These are phyloP conservation scores for Oropetium thomaeum DNA, from an alignment of 176 grass and related monocot species.

Conservation along the genomic window DNA sequence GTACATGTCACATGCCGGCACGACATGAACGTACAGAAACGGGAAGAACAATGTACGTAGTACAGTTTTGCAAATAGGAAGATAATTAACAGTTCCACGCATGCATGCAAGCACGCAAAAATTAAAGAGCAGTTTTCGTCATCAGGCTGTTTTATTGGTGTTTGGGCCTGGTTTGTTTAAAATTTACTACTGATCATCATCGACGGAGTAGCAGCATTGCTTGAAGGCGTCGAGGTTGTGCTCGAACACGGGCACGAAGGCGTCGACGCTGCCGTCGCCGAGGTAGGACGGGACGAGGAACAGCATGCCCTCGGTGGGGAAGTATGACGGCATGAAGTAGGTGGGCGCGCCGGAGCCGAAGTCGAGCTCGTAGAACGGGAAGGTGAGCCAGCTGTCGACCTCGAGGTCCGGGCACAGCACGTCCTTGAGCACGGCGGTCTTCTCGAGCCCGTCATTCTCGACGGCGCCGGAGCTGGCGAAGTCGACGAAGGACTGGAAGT, in stretches of 20 bases:
- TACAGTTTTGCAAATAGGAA: too few relatives aligned
- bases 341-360: constrained; percentile 51
- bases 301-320: constrained; percentile 56
- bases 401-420: constrained; percentile 60
- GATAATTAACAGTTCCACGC: neutral
- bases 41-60: neutral
- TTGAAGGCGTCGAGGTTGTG: constrained; percentile 65
- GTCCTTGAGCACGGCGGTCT: constrained; percentile 40
- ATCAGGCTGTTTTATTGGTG: neutral
- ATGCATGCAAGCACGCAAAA: neutral
- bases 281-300: constrained; percentile 54
- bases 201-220: constrained; percentile 53
- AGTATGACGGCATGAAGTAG: constrained; percentile 71
- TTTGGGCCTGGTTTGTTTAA: too few relatives aligned
- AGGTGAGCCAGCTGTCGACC: constrained; percentile 63
- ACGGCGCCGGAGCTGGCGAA: constrained; percentile 44
- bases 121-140: too few relatives aligned
- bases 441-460: constrained; percentile 39
- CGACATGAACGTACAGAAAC: neutral
- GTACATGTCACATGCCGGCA: neutral
- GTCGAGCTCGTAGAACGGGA: constrained; percentile 64
- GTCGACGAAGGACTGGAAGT: constrained; percentile 71
- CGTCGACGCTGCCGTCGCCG: constrained; percentile 63
- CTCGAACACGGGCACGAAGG: constrained; percentile 54
- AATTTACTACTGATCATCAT: too few relatives aligned